Base-by-base conservation (phyloP, 2,329 filamentous ascomycete genomes). In the Nemania sp. region DNA sequence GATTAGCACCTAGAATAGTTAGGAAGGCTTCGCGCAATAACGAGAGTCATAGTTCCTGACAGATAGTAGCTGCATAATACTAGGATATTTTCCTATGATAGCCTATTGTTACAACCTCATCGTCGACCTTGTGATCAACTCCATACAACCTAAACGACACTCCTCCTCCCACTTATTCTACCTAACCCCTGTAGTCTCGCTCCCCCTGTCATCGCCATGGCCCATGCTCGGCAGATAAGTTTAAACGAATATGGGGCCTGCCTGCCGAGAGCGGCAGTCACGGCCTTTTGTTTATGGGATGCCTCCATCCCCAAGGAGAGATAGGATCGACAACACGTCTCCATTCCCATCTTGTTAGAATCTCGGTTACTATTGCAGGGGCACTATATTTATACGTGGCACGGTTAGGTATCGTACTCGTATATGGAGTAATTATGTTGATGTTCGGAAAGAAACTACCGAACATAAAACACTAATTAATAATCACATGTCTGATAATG, bases 211-310 rank as follows among this genome's bases (percentile, higher is more conserved):
- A 11, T 26, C 15, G 7, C 47, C 20, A 51, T 51, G 47, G 22
- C 47, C 13, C 47, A 26, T 51, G 20, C 20, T 8, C 24, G 24
- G 47, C 8, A 51, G 18, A 51, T 18, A 49, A 3, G 45, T 20
- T n/a, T 22, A 49, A n/a, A 49, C 15, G 45, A 3, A 29, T 5
- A 26, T 41, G 26, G 38, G 41, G 52, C 35, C 27, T n/a, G 1
- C 26, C 7, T 52, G 43, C 66, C 51, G 43, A 65, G 61, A 65
- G 52, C 11, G 66, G 65, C 27, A 67, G 45, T 51, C 13, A 35
- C 6, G 60, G 63, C 60, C 60, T 64, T 63, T 67, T 63, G 54
- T 22, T 35, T 41, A 4, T 10, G 2, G 45, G 6, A 18, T 57
- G 32, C 53, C 41, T 32, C 8, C 4, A 32, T 8, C 29, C 29